Conservation (phyloP, 768 basidiomycete species). For the Leccinum obscurum region DNA sequence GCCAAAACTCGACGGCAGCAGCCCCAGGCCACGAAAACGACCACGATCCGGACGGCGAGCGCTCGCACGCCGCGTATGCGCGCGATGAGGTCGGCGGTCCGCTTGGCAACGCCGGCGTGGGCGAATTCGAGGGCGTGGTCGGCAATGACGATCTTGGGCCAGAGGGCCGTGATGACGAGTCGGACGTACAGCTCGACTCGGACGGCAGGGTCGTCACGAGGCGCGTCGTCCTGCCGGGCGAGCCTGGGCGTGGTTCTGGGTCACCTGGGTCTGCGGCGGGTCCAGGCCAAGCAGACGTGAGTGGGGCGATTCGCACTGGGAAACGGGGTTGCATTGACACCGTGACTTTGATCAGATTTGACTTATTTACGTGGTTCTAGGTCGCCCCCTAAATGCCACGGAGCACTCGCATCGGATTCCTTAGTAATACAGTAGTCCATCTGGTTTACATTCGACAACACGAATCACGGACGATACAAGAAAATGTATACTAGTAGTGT, state of each 20-base stretch:
- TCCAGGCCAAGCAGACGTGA: constrained; percentile 19
- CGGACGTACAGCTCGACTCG: constrained; percentile 18
- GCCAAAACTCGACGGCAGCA: neutral
- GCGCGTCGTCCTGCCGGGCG: constrained; percentile 5
- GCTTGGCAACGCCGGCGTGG: constrained; percentile 28
- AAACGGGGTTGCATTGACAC: neutral
- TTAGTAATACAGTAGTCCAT: neutral
- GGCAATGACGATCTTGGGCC: constrained; percentile 31
- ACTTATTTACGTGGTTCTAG: neutral
- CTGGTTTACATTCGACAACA: constrained; percentile 1
- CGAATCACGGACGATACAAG: constrained; percentile 4
- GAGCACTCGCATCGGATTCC: too few relatives aligned
- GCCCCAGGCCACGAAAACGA: too few relatives aligned
- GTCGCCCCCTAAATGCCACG: constrained; percentile 1
- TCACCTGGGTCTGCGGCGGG: neutral
- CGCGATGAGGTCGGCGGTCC: constrained; percentile 32
- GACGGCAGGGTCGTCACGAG: constrained; percentile 26
- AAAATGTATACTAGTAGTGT: constrained; percentile 1
- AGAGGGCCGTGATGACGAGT: constrained; percentile 9
- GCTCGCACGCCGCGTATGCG: constrained; percentile 28
- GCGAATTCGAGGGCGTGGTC: constrained; percentile 32
- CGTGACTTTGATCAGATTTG: constrained; percentile 7
- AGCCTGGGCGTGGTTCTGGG: neutral
- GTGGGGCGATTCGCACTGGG: constrained; percentile 1
- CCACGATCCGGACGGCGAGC: constrained; percentile 17